Percentiles rank a stretch among this genome's conserved stretches.
Conservation (phyloP, 768 basidiomycete genomes). For the Hortiboletus flavorubellus region DNA sequence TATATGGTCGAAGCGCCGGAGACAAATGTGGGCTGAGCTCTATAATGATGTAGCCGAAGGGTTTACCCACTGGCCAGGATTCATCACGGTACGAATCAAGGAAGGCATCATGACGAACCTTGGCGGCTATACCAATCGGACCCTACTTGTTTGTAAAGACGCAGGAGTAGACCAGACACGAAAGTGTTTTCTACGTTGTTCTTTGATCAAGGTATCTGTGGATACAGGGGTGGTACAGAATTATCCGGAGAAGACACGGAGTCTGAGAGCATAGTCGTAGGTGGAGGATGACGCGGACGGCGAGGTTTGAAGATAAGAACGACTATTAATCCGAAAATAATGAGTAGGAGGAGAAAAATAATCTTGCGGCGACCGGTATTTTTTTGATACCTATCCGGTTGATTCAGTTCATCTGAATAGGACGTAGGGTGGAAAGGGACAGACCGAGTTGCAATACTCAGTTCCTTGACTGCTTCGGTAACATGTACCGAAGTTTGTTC, state of each 20-base stretch:
- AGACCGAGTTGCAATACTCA: slow-evolving; percentile 78
- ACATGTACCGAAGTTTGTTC: slow-evolving; percentile 85
- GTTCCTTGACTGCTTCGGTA: slow-evolving; percentile 79
- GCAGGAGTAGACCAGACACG: slow-evolving; percentile 5
- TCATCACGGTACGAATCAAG: slow-evolving; percentile 1
- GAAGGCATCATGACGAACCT: slow-evolving; percentile 16
- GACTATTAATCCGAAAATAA: slow-evolving; percentile 85
- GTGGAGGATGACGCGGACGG: slow-evolving; percentile 35
- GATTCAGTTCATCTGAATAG: not conserved
- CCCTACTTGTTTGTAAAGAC: slow-evolving; percentile 2
- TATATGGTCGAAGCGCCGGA: slow-evolving; percentile 8
- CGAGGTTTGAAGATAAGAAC: slow-evolving; percentile 93
- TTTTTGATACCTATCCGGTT: slow-evolving; percentile 73
- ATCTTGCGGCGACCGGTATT: slow-evolving; percentile 91
- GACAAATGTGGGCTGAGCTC: slow-evolving; percentile 1
- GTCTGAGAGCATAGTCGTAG: slow-evolving; percentile 30
- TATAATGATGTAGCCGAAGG: slow-evolving; percentile 1
- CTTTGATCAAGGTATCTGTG: slow-evolving; percentile 31
- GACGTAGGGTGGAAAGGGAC: slow-evolving; percentile 24
- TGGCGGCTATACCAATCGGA: slow-evolving; percentile 5
- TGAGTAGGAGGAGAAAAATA: slow-evolving; percentile 86
- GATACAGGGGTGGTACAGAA: slow-evolving; percentile 31
- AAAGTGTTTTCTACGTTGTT: slow-evolving; percentile 16
- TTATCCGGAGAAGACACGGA: slow-evolving; percentile 23
- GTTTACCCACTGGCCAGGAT: slow-evolving; percentile 8